Percentiles rank a stretch among this genome's conserved stretches.
phyloP scores from a whole-genome alignment of 768 basidiomycete genomes.

The Kwoniella dejecticola region DNA sequence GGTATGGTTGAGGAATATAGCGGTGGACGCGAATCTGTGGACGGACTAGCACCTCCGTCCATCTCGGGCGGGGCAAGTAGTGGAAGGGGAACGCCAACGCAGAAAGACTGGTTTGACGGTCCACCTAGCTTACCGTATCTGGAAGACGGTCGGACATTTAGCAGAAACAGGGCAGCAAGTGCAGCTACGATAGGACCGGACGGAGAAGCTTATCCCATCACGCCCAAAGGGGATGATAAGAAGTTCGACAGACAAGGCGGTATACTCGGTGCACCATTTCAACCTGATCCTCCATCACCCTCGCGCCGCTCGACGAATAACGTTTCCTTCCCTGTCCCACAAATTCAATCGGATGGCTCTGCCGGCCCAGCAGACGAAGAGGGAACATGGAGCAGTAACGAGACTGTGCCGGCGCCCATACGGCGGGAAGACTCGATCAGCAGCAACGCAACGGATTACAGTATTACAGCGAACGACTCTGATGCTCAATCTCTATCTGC shows the following conservation, averaged over 20 bases:
- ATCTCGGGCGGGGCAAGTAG: not conserved
- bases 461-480: conserved; percentile 6
- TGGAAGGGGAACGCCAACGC: conserved; percentile 35
- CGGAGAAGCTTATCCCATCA: conserved; percentile 9
- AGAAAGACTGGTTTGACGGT: conserved; percentile 18
- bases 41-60: not conserved
- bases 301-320: not conserved
- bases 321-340: conserved; percentile 15
- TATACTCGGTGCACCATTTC: conserved; percentile 7
- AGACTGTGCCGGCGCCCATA: conserved; percentile 8
- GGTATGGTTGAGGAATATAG: conserved; percentile 4
- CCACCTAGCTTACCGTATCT: conserved; percentile 18
- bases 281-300: not conserved
- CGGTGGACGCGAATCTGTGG: not conserved
- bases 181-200: conserved; percentile 16
- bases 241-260: conserved; percentile 13
- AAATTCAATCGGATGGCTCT: not conserved
- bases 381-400: conserved; percentile 22
- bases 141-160: conserved; percentile 6
- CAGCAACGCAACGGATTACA: conserved; percentile 10
- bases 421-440: conserved; percentile 7
- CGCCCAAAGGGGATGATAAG: conserved; percentile 9
- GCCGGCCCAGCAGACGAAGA: conserved; percentile 12
- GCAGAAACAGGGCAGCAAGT: conserved; percentile 19
- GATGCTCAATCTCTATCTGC: conserved; percentile 13